Base-by-base conservation (phyloP, 2,329 filamentous ascomycete genomes). In the Trichoderma koningii region DNA sequence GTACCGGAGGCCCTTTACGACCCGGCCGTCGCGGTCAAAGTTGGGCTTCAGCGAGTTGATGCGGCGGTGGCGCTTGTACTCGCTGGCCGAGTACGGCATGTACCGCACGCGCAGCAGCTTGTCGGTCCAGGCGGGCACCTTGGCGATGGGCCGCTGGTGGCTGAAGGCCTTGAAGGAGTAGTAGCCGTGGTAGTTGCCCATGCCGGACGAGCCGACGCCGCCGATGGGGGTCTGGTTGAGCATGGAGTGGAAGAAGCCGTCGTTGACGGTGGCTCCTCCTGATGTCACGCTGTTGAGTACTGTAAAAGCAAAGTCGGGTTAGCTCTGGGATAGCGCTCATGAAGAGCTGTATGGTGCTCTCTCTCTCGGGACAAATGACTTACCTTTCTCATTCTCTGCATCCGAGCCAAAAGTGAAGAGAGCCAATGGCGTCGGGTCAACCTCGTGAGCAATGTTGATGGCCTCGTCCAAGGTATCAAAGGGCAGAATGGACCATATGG, bases 331-430 rank as follows among this genome's bases (percentile, higher is more conserved):
- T 30, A 30, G 5, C 6, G 1, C 28, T 30, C 28, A 30, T 30
- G 28, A 30, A 6, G 7, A 30, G 6, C 28, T 30, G 28, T 5
- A 30, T 30, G 28, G 5, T 30, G 28, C 28, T 30, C 34, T 38
- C 34, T 38, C 12, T 38, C 5, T 12, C 34, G 9, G 34, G 3
- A 34, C 30, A 12, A 50, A 45, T 7, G 26, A 73, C 82, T 71
- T 80, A 91, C 90, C 82, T 74, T 89, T 89, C 34, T 90, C 82
- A 52, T 89, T 91, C 74, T 97, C 94, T 3, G 81, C 81, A 71
- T 92, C 91, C 68, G 83, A 89, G 63, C 93, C 94, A 77, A 98
- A 98, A 6, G 91, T 86, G 75, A 92, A 96, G 51, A 97, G 81
- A 10, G 89, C 88, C 47, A 99, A 82, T 0, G 95, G 93, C 0